Evolutionary conservation across 441 rosid genomes (phyloP), one percentile per base, ranked within the genome.

Genomic region (Melianthus villosus): DNA sequence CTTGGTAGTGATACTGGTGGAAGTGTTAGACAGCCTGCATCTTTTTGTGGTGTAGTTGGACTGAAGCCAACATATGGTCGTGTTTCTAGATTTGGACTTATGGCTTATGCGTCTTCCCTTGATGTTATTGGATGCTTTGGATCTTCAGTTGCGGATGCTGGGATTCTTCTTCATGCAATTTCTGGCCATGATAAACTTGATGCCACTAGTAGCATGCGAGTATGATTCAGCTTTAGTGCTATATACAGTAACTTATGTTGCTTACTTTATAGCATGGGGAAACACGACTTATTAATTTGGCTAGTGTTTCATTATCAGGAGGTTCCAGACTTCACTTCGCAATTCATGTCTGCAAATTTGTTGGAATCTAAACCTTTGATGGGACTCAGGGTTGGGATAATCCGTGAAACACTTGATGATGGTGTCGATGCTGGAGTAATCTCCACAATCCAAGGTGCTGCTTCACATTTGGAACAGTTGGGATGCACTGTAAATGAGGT

Each of bases 1-100:
- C 79, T 85, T 49, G 97, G 97, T 20, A 86, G 97, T 64, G 97
- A 86, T 68, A 82, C 97, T 8, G 97, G 94, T 43, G 94, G 94
- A 46, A 86, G 97, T 53, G 93, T 86, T 38, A 75, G 97, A 39
- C 97, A 86, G 61, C 97, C 94, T 9, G 94, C 94, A 25, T 86
- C 96, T 0, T 79, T 86, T 29, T 82, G 94, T 50, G 97, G 97
- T 19, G 86, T 86, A 49, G 97, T 82, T 48, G 97, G 97, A 18
- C 39, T 86, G 48, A 82, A 86, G 65, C 97, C 94, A 2, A 82
- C 85, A 5, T 86, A 86, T 51, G 96, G 96, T 3, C 92, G 94
- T 46, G 92, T 86, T 33, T 86, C 94, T 4, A 72, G 94, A 68
- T 85, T 64, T 54, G 96, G 94, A 16, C 96, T 86, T 37, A 86